phyloP scores from a whole-genome alignment of 768 basidiomycete species.

The Hemileccinum rubropunctum region DNA sequence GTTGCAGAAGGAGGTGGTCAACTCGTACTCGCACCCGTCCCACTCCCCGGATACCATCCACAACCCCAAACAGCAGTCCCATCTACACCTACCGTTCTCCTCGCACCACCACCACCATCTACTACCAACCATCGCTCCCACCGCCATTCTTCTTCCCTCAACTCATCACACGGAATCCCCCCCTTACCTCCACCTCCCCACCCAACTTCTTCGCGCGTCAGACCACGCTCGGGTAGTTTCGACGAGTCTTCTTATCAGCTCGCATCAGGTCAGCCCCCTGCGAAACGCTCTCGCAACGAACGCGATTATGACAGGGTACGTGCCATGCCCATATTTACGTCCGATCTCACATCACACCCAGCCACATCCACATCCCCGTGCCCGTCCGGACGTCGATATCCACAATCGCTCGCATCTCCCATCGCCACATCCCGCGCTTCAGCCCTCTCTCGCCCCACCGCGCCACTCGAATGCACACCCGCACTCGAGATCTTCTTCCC shows the following conservation, averaged over 20 bases:
- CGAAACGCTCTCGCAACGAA: constrained; percentile 45
- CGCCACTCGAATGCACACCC: constrained; percentile 13
- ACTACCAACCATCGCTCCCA: constrained; percentile 17
- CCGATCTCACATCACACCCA: constrained; percentile 13
- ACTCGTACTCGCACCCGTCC: constrained; percentile 38
- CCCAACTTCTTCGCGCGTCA: constrained; percentile 26
- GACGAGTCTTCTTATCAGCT: constrained; percentile 34
- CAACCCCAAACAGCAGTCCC: constrained; percentile 5
- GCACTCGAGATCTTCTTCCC: constrained; percentile 33
- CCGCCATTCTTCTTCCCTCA: constrained; percentile 22
- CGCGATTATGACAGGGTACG: constrained; percentile 32
- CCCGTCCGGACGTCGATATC: constrained; percentile 22
- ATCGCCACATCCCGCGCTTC: constrained; percentile 12
- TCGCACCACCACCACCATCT: constrained; percentile 25
- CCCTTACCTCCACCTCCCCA: constrained; percentile 39
- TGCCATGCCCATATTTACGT: background rate
- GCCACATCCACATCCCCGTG: constrained; percentile 14
- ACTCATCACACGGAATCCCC: constrained; percentile 34
- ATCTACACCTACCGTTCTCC: constrained; percentile 26
- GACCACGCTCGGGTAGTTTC: constrained; percentile 44
- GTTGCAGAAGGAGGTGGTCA: constrained; percentile 44
- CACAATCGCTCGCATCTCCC: constrained; percentile 28
- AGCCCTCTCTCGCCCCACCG: constrained; percentile 8
- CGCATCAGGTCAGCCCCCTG: constrained; percentile 41
- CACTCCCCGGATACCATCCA: constrained; percentile 21